Percentiles rank a stretch among this genome's conserved stretches.
Evolutionary conservation across 176 grass and related monocot species (phyloP).

Genomic region (Oryza australiensis): DNA sequence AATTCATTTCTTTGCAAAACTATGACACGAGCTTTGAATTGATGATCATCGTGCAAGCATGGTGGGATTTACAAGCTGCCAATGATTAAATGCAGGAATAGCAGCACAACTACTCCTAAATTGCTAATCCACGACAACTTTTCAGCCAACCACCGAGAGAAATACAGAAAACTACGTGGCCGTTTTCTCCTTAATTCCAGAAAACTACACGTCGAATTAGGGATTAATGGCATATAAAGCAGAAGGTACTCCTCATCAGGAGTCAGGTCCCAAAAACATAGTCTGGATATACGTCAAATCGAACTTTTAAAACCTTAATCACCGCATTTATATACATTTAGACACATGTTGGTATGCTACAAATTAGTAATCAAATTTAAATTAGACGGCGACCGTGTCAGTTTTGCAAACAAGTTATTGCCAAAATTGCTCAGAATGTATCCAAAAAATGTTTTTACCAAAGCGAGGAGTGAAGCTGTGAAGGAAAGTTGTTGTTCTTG

Average conservation of each 20-base stretch:
- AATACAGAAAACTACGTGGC: constrained; percentile 4
- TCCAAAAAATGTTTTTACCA: too few relatives aligned
- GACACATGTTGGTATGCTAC: not conserved
- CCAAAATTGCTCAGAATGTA: not conserved
- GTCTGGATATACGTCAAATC: not conserved
- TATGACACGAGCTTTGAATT: not conserved
- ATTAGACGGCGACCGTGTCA: not conserved
- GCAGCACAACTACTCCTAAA: not conserved
- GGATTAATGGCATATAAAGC: not conserved
- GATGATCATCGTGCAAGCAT: not conserved
- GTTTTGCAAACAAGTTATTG: not conserved
- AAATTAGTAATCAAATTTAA: not conserved
- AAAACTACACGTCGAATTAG: constrained; percentile 5
- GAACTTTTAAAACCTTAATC: not conserved
- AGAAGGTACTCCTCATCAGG: not conserved
- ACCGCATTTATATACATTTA: not conserved
- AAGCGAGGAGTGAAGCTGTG: not conserved
- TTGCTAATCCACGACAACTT: constrained; percentile 7
- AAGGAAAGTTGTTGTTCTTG: not conserved
- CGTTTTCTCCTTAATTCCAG: constrained; percentile 10
- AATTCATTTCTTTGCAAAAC: not conserved
- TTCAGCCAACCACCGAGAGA: constrained; percentile 33
- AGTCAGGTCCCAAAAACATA: not conserved
- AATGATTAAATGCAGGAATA: not conserved
- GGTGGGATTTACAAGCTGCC: not conserved